A percentile compares a stretch with the other conserved stretches of the same genome.
phyloP scores from a whole-genome alignment of 208 protist species.

The Trypanosoma grayi region DNA sequence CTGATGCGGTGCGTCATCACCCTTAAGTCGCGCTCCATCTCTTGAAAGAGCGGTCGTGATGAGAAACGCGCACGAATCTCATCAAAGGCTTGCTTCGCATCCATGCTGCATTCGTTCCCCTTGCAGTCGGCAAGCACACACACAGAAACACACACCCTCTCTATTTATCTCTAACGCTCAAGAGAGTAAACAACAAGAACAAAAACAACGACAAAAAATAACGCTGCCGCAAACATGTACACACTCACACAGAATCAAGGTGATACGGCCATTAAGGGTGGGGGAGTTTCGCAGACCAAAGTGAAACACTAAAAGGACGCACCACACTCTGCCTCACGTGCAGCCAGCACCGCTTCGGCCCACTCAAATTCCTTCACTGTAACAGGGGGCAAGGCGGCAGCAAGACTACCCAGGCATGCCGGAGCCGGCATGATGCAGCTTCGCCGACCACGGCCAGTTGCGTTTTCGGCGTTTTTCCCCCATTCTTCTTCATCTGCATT shows the following conservation, averaged over 20 bases:
- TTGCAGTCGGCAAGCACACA: not conserved
- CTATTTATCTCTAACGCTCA: not conserved
- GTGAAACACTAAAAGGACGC: not conserved
- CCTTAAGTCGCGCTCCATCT: conserved; percentile 4
- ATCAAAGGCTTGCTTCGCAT: conserved; percentile 10
- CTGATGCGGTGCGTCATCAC: not conserved
- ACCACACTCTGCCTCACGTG: not conserved
- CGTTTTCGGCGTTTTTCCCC: no score
- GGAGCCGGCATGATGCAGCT: not conserved
- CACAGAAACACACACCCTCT: not conserved
- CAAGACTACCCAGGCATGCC: not conserved
- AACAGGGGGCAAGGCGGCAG: not conserved
- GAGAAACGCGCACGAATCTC: conserved; percentile 18
- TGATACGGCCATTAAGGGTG: no score
- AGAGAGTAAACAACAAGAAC: not conserved
- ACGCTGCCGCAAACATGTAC: not conserved
- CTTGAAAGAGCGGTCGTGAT: conserved; percentile 1
- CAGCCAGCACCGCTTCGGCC: not conserved
- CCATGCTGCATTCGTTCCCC: not conserved
- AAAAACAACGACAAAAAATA: not conserved
- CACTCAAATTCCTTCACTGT: conserved; percentile 14
- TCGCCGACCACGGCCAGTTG: no score
- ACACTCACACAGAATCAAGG: not conserved
- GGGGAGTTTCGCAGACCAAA: not conserved
- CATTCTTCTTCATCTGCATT: not conserved